phyloP scores from a whole-genome alignment of 1,284 basidiomycete genomes.

The Leccinum pseudoinsigne region DNA sequence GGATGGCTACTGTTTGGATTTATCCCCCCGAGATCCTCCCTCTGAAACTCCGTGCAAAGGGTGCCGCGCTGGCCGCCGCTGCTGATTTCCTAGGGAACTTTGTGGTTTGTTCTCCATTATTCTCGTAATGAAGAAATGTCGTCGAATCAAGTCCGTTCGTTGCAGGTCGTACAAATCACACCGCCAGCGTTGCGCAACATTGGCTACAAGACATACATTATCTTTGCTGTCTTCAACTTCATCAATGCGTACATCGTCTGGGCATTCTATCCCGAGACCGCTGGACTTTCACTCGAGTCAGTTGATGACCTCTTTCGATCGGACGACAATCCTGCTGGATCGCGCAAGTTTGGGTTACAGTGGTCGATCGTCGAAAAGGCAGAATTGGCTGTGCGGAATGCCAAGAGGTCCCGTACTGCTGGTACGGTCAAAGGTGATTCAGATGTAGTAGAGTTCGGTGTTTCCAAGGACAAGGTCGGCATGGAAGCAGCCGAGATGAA shows the following conservation, averaged over 20 bases:
- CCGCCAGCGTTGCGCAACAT: slow-evolving; percentile 17
- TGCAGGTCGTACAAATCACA: slow-evolving; percentile 18
- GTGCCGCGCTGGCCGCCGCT: slow-evolving; percentile 13
- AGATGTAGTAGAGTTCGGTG: background rate
- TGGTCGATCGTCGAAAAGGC: slow-evolving; percentile 10
- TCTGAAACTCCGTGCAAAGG: slow-evolving; percentile 17
- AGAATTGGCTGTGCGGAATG: background rate
- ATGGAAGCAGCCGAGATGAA: background rate
- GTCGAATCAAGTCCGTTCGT: background rate
- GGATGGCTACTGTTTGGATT: slow-evolving; percentile 20
- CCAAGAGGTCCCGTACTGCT: background rate
- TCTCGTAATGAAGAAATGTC: background rate
- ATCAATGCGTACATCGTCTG: slow-evolving; percentile 17
- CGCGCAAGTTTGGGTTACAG: slow-evolving; percentile 1
- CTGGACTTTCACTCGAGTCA: slow-evolving; percentile 15
- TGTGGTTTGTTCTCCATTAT: slow-evolving; percentile 4
- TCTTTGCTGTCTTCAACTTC: slow-evolving; percentile 17
- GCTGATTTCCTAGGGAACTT: slow-evolving; percentile 17
- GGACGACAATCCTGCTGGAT: background rate
- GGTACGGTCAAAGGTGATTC: background rate
- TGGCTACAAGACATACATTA: slow-evolving; percentile 18
- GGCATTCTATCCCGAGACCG: slow-evolving; percentile 18
- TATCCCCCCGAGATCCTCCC: slow-evolving; percentile 16
- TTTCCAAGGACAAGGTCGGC: background rate
- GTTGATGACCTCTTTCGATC: slow-evolving; percentile 6